Conservation (phyloP, 345 rosid species). For the Camelina laxa region DNA sequence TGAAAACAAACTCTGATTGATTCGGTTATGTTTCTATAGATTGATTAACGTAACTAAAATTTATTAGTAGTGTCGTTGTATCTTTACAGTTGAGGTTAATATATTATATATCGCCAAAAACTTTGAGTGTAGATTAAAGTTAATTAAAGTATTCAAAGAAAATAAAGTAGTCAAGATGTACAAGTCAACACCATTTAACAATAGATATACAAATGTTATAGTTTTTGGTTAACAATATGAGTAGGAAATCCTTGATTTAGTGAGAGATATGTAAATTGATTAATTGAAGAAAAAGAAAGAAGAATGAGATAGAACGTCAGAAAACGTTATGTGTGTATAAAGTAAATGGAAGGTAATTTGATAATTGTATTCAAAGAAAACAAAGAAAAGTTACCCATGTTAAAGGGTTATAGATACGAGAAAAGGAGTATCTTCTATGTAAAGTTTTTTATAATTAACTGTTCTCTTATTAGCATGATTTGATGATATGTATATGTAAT, state of each 20-base stretch:
- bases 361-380: background rate
- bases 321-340: background rate
- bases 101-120: background rate
- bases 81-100: background rate
- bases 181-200: background rate
- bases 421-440: background rate
- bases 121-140: background rate
- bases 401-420: background rate
- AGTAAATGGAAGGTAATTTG: background rate
- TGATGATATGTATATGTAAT: background rate
- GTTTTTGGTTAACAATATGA: background rate
- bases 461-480: background rate
- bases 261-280: background rate
- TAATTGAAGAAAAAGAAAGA: background rate
- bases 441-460: no score
- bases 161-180: background rate
- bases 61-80: background rate
- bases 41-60: background rate
- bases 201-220: background rate
- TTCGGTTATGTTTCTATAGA: background rate
- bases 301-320: background rate
- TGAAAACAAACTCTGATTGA: background rate
- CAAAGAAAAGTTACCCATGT: background rate
- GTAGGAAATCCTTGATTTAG: no score
- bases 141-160: background rate